Evolutionary conservation across 805 yeast genomes (phyloP).

Genomic region (Tetrapisispora fleetii): DNA sequence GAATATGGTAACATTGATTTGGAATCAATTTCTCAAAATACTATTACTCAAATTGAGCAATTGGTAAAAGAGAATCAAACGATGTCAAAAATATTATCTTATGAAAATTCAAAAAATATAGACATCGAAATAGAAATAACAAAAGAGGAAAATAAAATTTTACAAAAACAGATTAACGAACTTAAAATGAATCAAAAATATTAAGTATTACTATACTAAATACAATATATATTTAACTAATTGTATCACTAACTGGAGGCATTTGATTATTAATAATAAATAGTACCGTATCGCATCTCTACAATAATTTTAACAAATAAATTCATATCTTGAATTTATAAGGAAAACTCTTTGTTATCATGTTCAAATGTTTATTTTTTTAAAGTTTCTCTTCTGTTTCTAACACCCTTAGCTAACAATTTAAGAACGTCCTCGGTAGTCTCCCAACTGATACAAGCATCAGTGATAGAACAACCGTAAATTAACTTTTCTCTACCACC

Average conservation of each 20-base stretch:
- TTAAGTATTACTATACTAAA: neutral
- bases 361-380: constrained; percentile 11
- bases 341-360: neutral
- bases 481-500: constrained; percentile 52
- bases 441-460: constrained; percentile 92
- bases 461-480: constrained; percentile 95
- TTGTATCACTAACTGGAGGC: neutral
- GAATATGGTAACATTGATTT: constrained; percentile 57
- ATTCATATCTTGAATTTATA: neutral
- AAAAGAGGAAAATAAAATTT: constrained; percentile 39
- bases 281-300: neutral
- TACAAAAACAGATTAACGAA: constrained; percentile 23
- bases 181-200: neutral
- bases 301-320: neutral
- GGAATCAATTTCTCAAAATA: constrained; percentile 63
- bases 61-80: constrained; percentile 62
- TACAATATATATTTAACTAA: neutral
- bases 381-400: constrained; percentile 54
- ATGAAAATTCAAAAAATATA: constrained; percentile 61
- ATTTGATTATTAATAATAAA: neutral
- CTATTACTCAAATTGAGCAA: constrained; percentile 48
- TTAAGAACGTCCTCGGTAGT: constrained; percentile 73
- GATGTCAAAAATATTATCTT: constrained; percentile 58
- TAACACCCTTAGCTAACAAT: constrained; percentile 74
- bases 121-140: constrained; percentile 57